Evolutionary conservation across 2,329 filamentous ascomycete species (phyloP).

Genomic region (Exophiala lecanii-corni): DNA sequence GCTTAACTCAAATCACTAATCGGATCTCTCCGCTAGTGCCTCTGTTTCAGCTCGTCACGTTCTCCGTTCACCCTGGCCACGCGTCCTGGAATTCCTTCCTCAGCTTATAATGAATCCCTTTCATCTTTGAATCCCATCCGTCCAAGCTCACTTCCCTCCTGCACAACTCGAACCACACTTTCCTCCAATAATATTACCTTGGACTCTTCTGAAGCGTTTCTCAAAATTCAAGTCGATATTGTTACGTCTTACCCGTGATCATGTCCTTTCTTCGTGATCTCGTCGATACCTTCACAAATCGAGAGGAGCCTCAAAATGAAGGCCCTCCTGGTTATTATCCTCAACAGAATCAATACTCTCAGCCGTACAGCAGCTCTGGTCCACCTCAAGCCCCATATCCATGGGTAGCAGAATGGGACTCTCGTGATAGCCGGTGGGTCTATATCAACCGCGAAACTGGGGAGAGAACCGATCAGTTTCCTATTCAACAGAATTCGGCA

Average conservation of each 20-base stretch:
- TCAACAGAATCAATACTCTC: slow-evolving; percentile 3
- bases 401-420: slow-evolving; percentile 44
- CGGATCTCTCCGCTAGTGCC: too few species aligned
- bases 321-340: slow-evolving; percentile 1
- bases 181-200: too few species aligned
- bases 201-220: too few species aligned
- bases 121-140: too few species aligned
- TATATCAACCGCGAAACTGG: slow-evolving; percentile 46
- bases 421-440: slow-evolving; percentile 38
- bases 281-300: slow-evolving; percentile 10
- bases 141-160: too few species aligned
- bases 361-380: slow-evolving; percentile 13
- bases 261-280: slow-evolving; percentile 16
- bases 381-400: slow-evolving; percentile 34
- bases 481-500: slow-evolving; percentile 25
- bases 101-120: too few species aligned
- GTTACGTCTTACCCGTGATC: not conserved
- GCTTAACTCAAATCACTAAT: too few species aligned
- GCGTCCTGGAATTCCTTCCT: too few species aligned
- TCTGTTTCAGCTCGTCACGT: too few species aligned
- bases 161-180: too few species aligned
- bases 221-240: too few species aligned
- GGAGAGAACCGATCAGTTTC: slow-evolving; percentile 38
- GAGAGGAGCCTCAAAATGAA: not conserved
- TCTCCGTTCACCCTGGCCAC: too few species aligned